These are phyloP conservation scores for Suhomyces tanzawaensis DNA, from an alignment of 805 yeast genomes.

Conservation along the genomic window DNA sequence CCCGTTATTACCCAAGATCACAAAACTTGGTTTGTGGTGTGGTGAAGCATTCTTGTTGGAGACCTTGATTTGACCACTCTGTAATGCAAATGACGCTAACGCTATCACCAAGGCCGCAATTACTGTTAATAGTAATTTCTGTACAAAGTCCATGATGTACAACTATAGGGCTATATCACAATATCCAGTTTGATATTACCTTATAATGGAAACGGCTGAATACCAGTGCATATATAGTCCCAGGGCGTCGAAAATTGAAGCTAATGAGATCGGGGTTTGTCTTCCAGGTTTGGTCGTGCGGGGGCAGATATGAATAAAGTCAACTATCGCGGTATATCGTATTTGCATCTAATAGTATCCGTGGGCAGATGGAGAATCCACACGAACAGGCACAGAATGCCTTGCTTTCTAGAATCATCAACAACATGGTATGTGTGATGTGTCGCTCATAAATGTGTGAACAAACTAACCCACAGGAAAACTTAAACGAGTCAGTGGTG, in stretches of 20 bases:
- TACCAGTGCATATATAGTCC: too few species aligned
- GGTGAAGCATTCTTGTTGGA: conserved; percentile 5
- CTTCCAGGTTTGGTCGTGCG: too few species aligned
- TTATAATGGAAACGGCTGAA: too few species aligned
- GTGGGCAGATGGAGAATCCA: conserved; percentile 92
- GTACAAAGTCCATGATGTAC: conserved; percentile 28
- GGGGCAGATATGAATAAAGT: too few species aligned
- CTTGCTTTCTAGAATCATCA: conserved; percentile 69
- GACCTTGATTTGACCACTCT: conserved; percentile 10
- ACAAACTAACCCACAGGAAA: conserved; percentile 44
- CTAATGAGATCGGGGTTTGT: too few species aligned
- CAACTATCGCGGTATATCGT: too few species aligned
- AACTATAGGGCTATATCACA: too few species aligned
- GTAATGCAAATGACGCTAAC: conserved; percentile 23
- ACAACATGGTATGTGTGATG: conserved; percentile 60
- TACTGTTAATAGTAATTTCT: conserved; percentile 21
- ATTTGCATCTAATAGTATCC: too few species aligned
- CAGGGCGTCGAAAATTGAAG: too few species aligned
- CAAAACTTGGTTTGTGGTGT: conserved; percentile 50
- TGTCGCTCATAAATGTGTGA: neutral
- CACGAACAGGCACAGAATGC: conserved; percentile 81
- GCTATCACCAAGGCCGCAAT: conserved; percentile 27
- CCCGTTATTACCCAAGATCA: conserved; percentile 62
- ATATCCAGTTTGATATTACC: too few species aligned
- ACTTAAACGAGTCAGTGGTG: conserved; percentile 67